Evolutionary conservation across 2,329 filamentous ascomycete species (phyloP).

Genomic region (Monilinia polystroma): DNA sequence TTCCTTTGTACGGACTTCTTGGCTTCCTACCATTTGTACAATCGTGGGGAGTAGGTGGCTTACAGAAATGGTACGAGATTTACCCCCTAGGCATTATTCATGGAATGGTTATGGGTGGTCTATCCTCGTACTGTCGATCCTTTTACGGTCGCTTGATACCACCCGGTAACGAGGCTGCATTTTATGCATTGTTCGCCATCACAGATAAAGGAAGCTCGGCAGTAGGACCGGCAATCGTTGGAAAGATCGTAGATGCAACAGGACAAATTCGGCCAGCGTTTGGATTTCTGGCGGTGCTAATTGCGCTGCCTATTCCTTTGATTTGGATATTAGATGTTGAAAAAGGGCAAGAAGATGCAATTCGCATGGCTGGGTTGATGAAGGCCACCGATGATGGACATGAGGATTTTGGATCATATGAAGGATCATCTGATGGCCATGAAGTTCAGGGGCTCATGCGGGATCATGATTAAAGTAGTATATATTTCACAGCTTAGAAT

Average conservation of each 20-base stretch:
- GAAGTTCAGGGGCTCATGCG: constrained; percentile 22
- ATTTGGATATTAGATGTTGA: constrained; percentile 86
- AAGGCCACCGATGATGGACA: constrained; percentile 43
- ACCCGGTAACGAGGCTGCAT: constrained; percentile 89
- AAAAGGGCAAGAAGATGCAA: constrained; percentile 67
- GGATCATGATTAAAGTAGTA: constrained; percentile 17
- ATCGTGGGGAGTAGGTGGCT: constrained; percentile 70
- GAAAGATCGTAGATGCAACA: constrained; percentile 81
- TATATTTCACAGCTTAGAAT: neutral
- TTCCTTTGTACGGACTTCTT: constrained; percentile 85
- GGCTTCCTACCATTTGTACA: constrained; percentile 82
- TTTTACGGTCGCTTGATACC: constrained; percentile 93
- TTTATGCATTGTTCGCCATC: constrained; percentile 67
- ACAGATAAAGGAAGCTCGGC: constrained; percentile 95
- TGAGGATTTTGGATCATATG: constrained; percentile 19
- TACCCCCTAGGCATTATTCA: constrained; percentile 88
- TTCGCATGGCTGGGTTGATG: constrained; percentile 60
- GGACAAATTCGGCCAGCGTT: constrained; percentile 85
- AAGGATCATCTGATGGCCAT: constrained; percentile 17
- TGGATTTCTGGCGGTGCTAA: constrained; percentile 83
- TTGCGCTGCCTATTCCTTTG: constrained; percentile 79
- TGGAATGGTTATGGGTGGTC: constrained; percentile 88
- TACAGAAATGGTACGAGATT: constrained; percentile 98
- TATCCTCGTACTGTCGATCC: constrained; percentile 88
- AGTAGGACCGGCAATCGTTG: constrained; percentile 92